These are phyloP conservation scores for Acer campestre DNA, from an alignment of 345 rosid genomes.

Conservation along the genomic window DNA sequence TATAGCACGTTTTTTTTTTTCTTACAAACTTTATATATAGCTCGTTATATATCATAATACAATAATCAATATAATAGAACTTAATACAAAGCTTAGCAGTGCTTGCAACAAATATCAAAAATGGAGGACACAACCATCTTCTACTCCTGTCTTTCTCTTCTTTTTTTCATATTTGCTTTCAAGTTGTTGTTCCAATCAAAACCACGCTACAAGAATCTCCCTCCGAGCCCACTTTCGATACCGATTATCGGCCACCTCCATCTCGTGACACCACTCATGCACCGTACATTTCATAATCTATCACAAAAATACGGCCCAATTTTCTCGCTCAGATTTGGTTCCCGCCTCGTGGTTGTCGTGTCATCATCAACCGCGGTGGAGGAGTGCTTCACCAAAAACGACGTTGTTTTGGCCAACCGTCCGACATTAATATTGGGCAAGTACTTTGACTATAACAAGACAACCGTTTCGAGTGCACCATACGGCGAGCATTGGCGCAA, in stretches of 20 bases:
- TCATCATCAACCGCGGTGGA: conserved; percentile 38
- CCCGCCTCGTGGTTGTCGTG: conserved; percentile 33
- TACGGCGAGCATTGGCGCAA: conserved; percentile 76
- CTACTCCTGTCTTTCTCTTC: not conserved
- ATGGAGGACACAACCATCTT: conserved; percentile 1
- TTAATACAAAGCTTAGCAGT: not conserved
- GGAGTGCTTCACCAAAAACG: conserved; percentile 62
- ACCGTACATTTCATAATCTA: conserved; percentile 21
- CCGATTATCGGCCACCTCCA: conserved; percentile 53
- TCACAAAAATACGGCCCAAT: conserved; percentile 45
- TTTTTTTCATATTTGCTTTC: conserved; percentile 15
- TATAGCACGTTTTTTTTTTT: not conserved
- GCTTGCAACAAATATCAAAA: not conserved
- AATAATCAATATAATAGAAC: no score
- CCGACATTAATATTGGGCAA: conserved; percentile 28
- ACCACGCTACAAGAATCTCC: conserved; percentile 25
- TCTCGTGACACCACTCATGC: conserved; percentile 33
- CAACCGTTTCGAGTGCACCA: conserved; percentile 29
- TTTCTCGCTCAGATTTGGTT: conserved; percentile 43
- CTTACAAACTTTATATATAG: no score
- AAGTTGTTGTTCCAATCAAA: conserved; percentile 8
- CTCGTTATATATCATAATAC: not conserved
- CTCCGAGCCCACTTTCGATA: conserved; percentile 42
- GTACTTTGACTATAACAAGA: conserved; percentile 43
- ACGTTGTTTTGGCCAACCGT: conserved; percentile 48